Base-by-base conservation (phyloP, 768 basidiomycete genomes). In the Austroboletus festivus region DNA sequence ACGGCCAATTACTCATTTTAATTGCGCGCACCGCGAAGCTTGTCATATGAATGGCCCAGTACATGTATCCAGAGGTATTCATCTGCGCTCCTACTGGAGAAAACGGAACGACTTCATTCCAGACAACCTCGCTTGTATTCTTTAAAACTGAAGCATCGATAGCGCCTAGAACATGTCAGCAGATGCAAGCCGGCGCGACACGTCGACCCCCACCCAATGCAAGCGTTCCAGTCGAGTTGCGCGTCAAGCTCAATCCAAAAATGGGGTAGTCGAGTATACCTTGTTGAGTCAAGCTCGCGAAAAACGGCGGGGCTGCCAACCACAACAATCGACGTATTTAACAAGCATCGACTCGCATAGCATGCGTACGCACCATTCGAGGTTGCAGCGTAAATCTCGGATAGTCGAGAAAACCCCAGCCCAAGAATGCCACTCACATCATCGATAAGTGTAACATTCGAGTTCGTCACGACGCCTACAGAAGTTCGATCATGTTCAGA, bases 101-200 rank as follows among this genome's bases (percentile, higher is more conserved):
- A 58, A 91, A 91, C 12, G 88, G 77, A 15, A 82, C 79, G 2
- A 91, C 85, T 35, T 80, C 76, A 53, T 84, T 85, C 89, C 89
- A 91, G 42, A 73, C 74, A 23, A 91, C 82, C 16, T 74, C 57
- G 47, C 73, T 81, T 3, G 71, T 61, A 60, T 88, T 79, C 22
- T 65, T 71, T 15, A 91, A 84, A 15, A 90, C 71, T 5, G 83
- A 80, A 1, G 76, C 72, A 63, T 91, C 89, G 35, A 91, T 73
- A 13, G 87, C 89, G n/a, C 88, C 87, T 88, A 44, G 2, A 37
- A n/a, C 39, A n/a, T 18, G 41, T 47, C 39, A 22, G 38, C 33
- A 22, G 19, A 50, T n/a, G 49, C 22, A 26, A n/a, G 12, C 5
- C 33, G 33, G 10, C 10, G 13, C 3, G 12, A 40, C 4, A 21